Base-by-base conservation (phyloP, 106 monocot species). In the Narthecium ossifragum region DNA sequence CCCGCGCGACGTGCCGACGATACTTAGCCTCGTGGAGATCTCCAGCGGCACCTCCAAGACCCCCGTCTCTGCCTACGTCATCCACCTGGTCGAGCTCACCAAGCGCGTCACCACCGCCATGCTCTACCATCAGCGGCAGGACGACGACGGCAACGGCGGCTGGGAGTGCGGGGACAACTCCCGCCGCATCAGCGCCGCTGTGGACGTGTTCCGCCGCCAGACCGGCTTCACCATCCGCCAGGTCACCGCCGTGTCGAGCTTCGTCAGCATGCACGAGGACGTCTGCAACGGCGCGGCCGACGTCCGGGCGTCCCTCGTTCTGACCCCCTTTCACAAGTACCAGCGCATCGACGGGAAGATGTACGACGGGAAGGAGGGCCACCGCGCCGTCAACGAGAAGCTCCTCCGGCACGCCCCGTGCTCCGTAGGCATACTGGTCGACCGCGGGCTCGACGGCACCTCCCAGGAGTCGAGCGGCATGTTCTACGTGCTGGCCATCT, bases 321-420 rank as follows among this genome's bases (percentile, higher is more conserved):
- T 92, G 9, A 31, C 84, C 11, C 92, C 87, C 0, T 92, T 92
- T 62, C 92, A 92, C 60, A 80, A 57, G 53, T 60, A 55, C 21
- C 67, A 59, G 30, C 60, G 52, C 32, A 29, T 68, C 15, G 84
- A 79, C 34, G 75, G 84, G 24, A 66, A 49, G 38, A 75, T 84
- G 79, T 48, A 75, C 5, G 55, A 59, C 11, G 39, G 63, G 18
- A 68, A 57, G 18, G 75, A 75, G 4, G 79, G 58, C 9, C 33
- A 67, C 14, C 62, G 72, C 0, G n/a, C 28, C 0, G 55, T 72
- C 26, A 84, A 84, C 64, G 39, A 38, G 8, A 65, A 52, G 51
- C 64, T 84, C 27, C 54, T 75, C 45, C 53, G 26, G 4, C 70
- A 71, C 22, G 71, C 75, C 21, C 79, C 84, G 0, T 84, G 84